Evolutionary conservation across 75 land plant genomes (phyloP).

Genomic region (Cunninghamia lanceolata): DNA sequence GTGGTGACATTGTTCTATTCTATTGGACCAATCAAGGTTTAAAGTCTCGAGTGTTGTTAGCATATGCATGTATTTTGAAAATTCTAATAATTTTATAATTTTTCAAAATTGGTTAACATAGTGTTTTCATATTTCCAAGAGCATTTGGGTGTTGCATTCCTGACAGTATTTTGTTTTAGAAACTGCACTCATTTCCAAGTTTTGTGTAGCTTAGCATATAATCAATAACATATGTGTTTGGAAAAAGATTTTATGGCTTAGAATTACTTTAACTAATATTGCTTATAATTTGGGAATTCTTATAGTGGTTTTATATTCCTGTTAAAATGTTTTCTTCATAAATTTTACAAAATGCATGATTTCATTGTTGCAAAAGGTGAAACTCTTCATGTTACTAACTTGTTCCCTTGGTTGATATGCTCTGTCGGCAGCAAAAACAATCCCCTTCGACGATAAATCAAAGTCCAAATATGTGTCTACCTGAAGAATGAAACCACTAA

Average conservation of each 20-base stretch:
- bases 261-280: neutral
- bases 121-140: neutral
- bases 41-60: too few species aligned
- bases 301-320: neutral
- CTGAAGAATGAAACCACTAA: conserved; percentile 28
- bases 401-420: conserved; percentile 85
- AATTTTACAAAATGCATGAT: neutral
- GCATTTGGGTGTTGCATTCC: neutral
- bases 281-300: neutral
- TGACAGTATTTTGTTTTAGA: neutral
- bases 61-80: too few species aligned
- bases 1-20: too few species aligned
- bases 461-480: conserved; percentile 86
- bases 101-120: too few species aligned
- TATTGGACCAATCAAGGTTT: too few species aligned
- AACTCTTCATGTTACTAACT: conserved; percentile 28
- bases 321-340: neutral
- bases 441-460: conserved; percentile 68
- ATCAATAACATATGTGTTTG: neutral
- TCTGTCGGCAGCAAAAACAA: conserved; percentile 70
- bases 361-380: neutral
- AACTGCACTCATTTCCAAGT: neutral
- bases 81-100: too few species aligned
- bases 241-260: neutral
- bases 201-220: neutral